phyloP scores from a whole-genome alignment of 1,284 basidiomycete species.

The Singerocomus inundabilis region DNA sequence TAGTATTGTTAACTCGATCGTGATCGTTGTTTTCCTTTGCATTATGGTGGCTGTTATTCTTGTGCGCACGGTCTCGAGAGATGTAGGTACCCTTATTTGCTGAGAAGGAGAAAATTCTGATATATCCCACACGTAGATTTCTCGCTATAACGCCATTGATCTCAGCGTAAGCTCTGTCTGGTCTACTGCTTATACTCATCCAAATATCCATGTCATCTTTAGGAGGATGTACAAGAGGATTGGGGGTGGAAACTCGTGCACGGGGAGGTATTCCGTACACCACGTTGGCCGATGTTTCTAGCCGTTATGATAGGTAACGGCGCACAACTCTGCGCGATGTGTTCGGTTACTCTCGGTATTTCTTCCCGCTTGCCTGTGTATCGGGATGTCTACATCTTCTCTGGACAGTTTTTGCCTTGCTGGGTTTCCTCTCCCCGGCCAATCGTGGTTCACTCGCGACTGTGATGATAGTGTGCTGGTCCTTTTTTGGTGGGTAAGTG shows the following conservation, averaged over 20 bases:
- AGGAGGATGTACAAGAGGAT: conserved; percentile 97
- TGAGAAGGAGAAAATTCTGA: conserved; percentile 33
- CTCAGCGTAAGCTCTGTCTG: conserved; percentile 58
- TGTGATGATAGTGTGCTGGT: conserved; percentile 96
- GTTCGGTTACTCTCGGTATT: conserved; percentile 79
- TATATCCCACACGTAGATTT: conserved; percentile 63
- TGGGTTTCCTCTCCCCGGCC: conserved; percentile 96
- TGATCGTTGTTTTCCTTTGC: conserved; percentile 89
- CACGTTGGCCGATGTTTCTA: conserved; percentile 75
- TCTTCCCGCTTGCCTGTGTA: background rate
- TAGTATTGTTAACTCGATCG: conserved; percentile 90
- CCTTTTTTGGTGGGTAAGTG: conserved; percentile 80
- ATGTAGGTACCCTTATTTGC: conserved; percentile 56
- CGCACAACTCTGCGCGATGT: conserved; percentile 87
- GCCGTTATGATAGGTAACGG: conserved; percentile 91
- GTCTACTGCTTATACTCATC: background rate
- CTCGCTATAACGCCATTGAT: conserved; percentile 95
- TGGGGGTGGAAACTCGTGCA: conserved; percentile 98
- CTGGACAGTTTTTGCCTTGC: conserved; percentile 82
- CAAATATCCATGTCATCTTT: conserved; percentile 11
- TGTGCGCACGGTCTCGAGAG: conserved; percentile 82
- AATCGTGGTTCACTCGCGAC: conserved; percentile 94
- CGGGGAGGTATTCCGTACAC: conserved; percentile 93
- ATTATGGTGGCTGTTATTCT: conserved; percentile 94
- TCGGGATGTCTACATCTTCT: conserved; percentile 9